phyloP scores from a whole-genome alignment of 164 flowering plant species.

The Pachysandra terminalis region DNA sequence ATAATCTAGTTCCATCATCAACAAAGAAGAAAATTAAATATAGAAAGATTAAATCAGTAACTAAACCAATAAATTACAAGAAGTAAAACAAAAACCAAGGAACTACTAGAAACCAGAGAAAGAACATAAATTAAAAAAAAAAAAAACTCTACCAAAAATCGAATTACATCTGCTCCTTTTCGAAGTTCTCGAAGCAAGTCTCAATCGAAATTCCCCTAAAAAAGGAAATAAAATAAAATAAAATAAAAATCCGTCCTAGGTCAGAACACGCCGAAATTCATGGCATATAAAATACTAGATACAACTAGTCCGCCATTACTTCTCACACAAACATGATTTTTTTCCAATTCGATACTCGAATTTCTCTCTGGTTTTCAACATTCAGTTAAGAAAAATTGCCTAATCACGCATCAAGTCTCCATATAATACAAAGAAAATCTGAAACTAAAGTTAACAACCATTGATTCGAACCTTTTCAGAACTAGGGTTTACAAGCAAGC shows the following conservation, averaged over 20 bases:
- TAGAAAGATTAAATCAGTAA: not conserved
- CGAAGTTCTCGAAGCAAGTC: not conserved
- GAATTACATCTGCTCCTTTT: not conserved
- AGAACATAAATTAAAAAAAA: too few relatives aligned
- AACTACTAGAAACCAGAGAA: not conserved
- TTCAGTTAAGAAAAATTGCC: slow-evolving; percentile 3
- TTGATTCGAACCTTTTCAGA: slow-evolving; percentile 6
- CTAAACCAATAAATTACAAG: too few relatives aligned
- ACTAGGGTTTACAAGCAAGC: slow-evolving; percentile 4
- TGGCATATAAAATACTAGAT: not conserved
- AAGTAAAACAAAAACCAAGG: not conserved
- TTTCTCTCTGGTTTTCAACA: slow-evolving; percentile 6
- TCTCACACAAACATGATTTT: not conserved
- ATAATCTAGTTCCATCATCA: not conserved
- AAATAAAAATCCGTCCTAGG: not conserved
- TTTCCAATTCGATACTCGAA: not conserved
- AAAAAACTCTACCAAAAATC: not conserved
- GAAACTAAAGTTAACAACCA: slow-evolving; percentile 6
- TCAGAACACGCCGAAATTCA: not conserved
- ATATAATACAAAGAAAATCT: not conserved
- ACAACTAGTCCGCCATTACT: not conserved
- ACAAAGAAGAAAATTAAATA: not conserved
- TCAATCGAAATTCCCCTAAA: not conserved
- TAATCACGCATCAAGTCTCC: not conserved
- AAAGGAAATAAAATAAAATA: not conserved